Conservation (phyloP, 116 monocot genomes). For the Thalassia testudinum region DNA sequence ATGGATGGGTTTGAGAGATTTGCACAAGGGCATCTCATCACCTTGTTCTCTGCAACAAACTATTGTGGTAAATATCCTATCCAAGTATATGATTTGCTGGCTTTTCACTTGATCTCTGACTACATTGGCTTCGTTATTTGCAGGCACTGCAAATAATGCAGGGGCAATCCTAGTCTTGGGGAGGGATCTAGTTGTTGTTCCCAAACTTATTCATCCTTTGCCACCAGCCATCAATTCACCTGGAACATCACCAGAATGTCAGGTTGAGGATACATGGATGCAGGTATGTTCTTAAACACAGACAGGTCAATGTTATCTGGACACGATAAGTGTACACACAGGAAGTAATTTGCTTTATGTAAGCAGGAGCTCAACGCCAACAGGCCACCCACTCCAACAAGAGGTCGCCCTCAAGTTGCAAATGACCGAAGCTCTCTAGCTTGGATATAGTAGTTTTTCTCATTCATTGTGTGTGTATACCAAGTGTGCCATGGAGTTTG, state of each 20-base stretch:
- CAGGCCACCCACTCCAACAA: constrained; percentile 89
- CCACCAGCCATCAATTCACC: constrained; percentile 81
- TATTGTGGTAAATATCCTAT: constrained; percentile 99
- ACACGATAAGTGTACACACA: no score
- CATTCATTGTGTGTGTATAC: no score
- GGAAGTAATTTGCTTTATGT: no score
- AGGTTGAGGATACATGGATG: constrained; percentile 99
- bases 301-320: no score
- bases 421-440: constrained; percentile 82
- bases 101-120: neutral
- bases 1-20: constrained; percentile 99
- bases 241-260: constrained; percentile 80
- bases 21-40: constrained; percentile 96
- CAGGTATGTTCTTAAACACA: constrained; percentile 74
- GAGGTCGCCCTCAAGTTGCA: constrained; percentile 86
- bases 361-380: constrained; percentile 94
- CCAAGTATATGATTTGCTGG: neutral
- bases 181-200: constrained; percentile 97
- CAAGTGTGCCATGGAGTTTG: no score
- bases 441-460: constrained; percentile 95
- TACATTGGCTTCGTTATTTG: neutral
- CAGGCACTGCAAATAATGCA: constrained; percentile 99
- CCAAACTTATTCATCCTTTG: constrained; percentile 97
- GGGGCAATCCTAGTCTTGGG: constrained; percentile 97
- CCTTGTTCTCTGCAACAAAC: constrained; percentile 98